These are phyloP conservation scores for Somion occarium DNA, from an alignment of 1,284 basidiomycete species.

Conservation along the genomic window DNA sequence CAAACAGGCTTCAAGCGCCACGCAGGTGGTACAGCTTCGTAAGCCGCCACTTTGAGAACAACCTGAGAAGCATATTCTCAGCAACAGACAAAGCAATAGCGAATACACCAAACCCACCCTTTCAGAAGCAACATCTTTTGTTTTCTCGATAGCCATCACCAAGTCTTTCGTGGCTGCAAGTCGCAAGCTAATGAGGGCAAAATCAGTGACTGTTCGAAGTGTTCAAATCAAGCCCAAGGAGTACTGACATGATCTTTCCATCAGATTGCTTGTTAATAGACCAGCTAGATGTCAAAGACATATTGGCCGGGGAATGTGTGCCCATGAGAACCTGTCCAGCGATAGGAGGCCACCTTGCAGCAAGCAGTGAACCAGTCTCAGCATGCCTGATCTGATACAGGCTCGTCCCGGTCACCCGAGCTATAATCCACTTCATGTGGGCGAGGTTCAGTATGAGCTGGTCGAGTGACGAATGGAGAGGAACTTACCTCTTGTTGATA, in stretches of 20 bases:
- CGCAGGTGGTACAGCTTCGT: too few relatives aligned
- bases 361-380: slow-evolving; percentile 7
- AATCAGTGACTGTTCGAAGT: background rate
- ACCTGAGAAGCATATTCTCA: too few relatives aligned
- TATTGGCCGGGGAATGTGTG: slow-evolving; percentile 11
- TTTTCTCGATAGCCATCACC: too few relatives aligned
- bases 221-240: background rate
- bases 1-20: too few relatives aligned
- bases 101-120: too few relatives aligned
- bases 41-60: too few relatives aligned
- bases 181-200: background rate
- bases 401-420: slow-evolving; percentile 8
- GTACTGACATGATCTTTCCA: slow-evolving; percentile 3
- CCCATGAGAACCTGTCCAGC: slow-evolving; percentile 5
- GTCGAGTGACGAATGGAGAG: background rate
- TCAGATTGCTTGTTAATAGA: background rate
- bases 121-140: too few relatives aligned
- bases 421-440: slow-evolving; percentile 5
- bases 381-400: slow-evolving; percentile 10
- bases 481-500: background rate
- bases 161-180: background rate
- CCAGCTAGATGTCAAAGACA: slow-evolving; percentile 11
- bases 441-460: background rate
- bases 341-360: slow-evolving; percentile 9
- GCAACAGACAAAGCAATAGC: too few relatives aligned